Evolutionary conservation across 371 early-diverging fungal species (phyloP), one percentile per base, ranked within the genome.

Genomic region (Paramicrosporidium saccamoebae): DNA sequence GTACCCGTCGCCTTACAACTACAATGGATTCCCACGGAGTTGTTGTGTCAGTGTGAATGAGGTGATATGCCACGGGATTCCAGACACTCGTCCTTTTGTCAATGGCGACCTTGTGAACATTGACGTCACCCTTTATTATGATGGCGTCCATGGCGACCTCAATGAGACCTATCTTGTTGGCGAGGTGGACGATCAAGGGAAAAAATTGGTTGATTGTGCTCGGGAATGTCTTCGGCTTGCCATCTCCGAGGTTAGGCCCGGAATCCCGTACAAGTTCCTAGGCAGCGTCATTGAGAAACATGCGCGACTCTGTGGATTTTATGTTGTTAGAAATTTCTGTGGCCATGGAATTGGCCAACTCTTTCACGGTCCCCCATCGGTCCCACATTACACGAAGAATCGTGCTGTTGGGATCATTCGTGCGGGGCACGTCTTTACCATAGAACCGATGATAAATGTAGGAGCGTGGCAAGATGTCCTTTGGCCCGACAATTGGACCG

Each of bases 381-480:
- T 82, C 14, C 84, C 79, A 11, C 86, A 84, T 37, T 90, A 84
- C 49, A 64, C 71, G 7, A 64, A 60, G 28, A 79, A 84, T 42
- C 81, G 79, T 55, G 78, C 86, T 2, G 53, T 79, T 21, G 92
- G 92, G 19, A 58, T 67, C 4, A 64, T 77, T 61, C 69, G 69
- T 40, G 58, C 68, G 10, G 92, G 92, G 5, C 84, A 88, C 34
- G 46, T 62, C 21, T 90, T 90, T 32, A 90, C 92, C 4, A 90
- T 90, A 27, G 88, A 90, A 40, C 92, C 86, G 8, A 84, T 86
- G 86, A 77, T 90, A 36, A 66, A 61, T 31, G 77, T 69, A 37
- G 84, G 72, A 24, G 37, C 22, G 17, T 46, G 36, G 23, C 23
- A 47, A 14, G 71, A 69, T 29, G 45, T 47, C 33, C 58, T 50